phyloP scores from a whole-genome alignment of 257 asterid genomes.

The Mitragyna speciosa region DNA sequence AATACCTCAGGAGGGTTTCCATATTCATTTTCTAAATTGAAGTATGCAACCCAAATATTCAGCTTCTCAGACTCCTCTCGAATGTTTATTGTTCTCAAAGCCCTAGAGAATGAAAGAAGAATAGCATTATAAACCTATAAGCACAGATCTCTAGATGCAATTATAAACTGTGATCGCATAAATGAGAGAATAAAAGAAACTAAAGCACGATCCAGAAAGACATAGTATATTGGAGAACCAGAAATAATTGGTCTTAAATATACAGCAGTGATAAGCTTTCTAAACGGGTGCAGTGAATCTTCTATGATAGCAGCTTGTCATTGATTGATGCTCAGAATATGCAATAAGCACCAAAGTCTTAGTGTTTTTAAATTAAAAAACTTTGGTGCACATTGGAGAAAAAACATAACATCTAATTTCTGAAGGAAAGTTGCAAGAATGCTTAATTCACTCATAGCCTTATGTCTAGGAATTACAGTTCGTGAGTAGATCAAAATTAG shows the following conservation, averaged over 20 bases:
- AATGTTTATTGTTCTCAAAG: conserved; percentile 76
- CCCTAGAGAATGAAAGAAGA: conserved; percentile 48
- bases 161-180: background rate
- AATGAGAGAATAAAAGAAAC: background rate
- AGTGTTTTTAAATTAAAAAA: no score
- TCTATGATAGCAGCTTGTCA: no score
- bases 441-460: background rate
- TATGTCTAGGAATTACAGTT: background rate
- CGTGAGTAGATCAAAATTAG: background rate
- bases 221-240: background rate
- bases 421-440: background rate
- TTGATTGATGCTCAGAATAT: no score
- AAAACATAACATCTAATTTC: no score
- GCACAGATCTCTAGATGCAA: background rate
- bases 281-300: background rate
- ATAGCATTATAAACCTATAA: conserved; percentile 5
- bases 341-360: no score
- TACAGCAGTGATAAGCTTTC: background rate
- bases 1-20: conserved; percentile 94
- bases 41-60: conserved; percentile 88
- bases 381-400: background rate
- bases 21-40: conserved; percentile 84
- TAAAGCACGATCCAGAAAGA: background rate
- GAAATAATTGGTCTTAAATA: no score
- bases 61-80: conserved; percentile 93